These are phyloP conservation scores for Tardiomyces depauwii DNA, from an alignment of 1,139 yeast species.

Conservation along the genomic window DNA sequence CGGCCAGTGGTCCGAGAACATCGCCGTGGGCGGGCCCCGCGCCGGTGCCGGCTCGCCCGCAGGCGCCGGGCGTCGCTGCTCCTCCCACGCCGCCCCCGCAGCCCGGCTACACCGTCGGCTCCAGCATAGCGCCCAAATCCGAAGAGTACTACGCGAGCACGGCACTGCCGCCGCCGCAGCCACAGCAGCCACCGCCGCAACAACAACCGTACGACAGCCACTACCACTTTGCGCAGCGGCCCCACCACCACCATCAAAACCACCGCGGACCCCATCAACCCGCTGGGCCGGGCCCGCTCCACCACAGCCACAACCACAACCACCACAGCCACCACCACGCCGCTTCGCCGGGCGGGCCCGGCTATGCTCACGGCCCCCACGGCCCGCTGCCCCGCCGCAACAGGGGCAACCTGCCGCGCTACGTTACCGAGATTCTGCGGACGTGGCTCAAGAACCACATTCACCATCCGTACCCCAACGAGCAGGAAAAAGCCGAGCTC, in stretches of 20 bases:
- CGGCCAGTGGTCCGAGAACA: not conserved
- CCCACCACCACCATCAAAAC: not conserved
- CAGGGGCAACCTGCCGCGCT: constrained; percentile 77
- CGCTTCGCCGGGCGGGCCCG: not conserved
- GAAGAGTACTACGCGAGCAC: too few relatives aligned
- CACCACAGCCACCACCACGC: not conserved
- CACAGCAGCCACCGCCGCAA: too few relatives aligned
- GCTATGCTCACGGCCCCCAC: constrained; percentile 1
- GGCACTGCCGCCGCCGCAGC: too few relatives aligned
- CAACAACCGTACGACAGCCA: not conserved
- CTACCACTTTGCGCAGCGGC: not conserved
- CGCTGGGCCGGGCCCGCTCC: not conserved
- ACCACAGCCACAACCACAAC: not conserved
- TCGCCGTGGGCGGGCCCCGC: not conserved
- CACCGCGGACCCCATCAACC: too few relatives aligned
- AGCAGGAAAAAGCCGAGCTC: constrained; percentile 73
- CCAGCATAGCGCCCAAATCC: too few relatives aligned
- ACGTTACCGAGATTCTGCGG: constrained; percentile 70
- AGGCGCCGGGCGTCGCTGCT: too few relatives aligned
- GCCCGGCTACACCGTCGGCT: not conserved
- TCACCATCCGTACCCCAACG: constrained; percentile 90
- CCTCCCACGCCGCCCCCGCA: not conserved
- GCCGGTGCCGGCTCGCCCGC: not conserved
- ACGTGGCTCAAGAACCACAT: constrained; percentile 79
- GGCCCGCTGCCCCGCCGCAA: constrained; percentile 22